phyloP scores from a whole-genome alignment of 2,329 filamentous ascomycete genomes.

The Rhinocladiella mackenziei region DNA sequence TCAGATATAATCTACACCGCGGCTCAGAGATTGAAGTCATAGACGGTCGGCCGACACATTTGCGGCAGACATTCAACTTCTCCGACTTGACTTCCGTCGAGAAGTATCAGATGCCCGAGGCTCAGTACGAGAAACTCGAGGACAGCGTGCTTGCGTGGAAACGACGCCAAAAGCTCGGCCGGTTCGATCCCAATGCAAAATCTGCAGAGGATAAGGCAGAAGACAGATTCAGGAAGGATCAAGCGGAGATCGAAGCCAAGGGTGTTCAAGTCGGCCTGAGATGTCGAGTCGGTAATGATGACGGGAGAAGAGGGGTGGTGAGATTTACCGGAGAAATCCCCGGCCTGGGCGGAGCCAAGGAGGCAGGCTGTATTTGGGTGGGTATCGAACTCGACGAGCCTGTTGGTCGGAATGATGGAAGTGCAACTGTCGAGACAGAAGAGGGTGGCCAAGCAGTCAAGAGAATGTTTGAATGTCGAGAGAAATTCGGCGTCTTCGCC shows the following conservation, averaged over 20 bases:
- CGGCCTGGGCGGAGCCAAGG: slow-evolving; percentile 26
- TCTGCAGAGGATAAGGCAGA: slow-evolving; percentile 65
- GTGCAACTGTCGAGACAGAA: slow-evolving; percentile 36
- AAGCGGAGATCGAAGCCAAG: slow-evolving; percentile 61
- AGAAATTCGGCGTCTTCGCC: slow-evolving; percentile 56
- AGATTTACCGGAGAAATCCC: slow-evolving; percentile 37
- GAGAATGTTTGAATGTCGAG: slow-evolving; percentile 54
- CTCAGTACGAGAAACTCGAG: slow-evolving; percentile 78
- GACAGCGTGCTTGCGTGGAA: slow-evolving; percentile 96
- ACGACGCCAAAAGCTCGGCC: slow-evolving; percentile 87
- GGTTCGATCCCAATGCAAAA: slow-evolving; percentile 83
- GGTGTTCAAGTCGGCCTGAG: slow-evolving; percentile 62
- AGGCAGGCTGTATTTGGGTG: slow-evolving; percentile 29
- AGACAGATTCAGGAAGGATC: slow-evolving; percentile 57
- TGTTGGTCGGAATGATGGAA: slow-evolving; percentile 62
- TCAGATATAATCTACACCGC: slow-evolving; percentile 35
- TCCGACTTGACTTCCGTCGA: slow-evolving; percentile 75
- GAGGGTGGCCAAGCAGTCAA: slow-evolving; percentile 25
- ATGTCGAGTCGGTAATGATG: slow-evolving; percentile 64
- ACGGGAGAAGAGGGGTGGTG: slow-evolving; percentile 62
- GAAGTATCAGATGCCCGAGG: slow-evolving; percentile 83
- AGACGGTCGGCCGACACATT: slow-evolving; percentile 53
- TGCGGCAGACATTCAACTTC: slow-evolving; percentile 68
- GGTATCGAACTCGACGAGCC: slow-evolving; percentile 58
- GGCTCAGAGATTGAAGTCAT: slow-evolving; percentile 45